A percentile compares a stretch with the other conserved stretches of the same genome.
Evolutionary conservation across 345 rosid species (phyloP).

Genomic region (Populus nigra): DNA sequence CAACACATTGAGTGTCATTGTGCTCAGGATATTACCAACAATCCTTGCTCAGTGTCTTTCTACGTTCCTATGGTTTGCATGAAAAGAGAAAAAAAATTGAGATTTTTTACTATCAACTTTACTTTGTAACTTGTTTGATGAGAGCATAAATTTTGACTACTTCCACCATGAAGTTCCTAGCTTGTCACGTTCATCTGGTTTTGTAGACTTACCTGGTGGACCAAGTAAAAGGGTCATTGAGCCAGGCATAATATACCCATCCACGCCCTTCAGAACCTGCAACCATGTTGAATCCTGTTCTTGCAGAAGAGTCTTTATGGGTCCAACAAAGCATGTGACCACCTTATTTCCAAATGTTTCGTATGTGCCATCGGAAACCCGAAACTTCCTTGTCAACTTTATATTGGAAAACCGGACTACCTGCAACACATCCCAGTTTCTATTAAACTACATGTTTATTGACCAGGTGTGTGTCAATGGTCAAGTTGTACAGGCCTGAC

Average conservation of each 20-base stretch:
- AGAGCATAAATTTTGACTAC: no score
- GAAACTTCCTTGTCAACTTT: conserved; percentile 14
- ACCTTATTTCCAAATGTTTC: conserved; percentile 38
- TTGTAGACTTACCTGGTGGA: conserved; percentile 25
- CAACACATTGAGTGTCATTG: no score
- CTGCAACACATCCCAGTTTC: conserved; percentile 13
- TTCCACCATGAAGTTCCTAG: background rate
- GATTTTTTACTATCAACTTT: no score
- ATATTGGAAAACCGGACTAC: conserved; percentile 32
- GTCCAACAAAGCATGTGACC: conserved; percentile 22
- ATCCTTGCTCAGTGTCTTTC: no score
- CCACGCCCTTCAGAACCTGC: conserved; percentile 27
- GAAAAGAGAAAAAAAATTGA: no score
- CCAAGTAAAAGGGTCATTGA: conserved; percentile 35
- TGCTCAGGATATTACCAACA: no score
- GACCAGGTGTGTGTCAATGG: no score
- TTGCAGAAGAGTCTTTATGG: conserved; percentile 17
- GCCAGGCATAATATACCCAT: conserved; percentile 38
- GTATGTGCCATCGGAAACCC: conserved; percentile 10
- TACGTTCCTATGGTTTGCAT: no score
- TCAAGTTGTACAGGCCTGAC: no score
- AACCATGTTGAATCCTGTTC: conserved; percentile 21
- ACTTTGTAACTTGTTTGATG: no score
- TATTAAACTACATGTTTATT: background rate
- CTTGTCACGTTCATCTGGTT: no score